These are phyloP conservation scores for Leccinum variicolor DNA, from an alignment of 768 basidiomycete species.

Conservation along the genomic window DNA sequence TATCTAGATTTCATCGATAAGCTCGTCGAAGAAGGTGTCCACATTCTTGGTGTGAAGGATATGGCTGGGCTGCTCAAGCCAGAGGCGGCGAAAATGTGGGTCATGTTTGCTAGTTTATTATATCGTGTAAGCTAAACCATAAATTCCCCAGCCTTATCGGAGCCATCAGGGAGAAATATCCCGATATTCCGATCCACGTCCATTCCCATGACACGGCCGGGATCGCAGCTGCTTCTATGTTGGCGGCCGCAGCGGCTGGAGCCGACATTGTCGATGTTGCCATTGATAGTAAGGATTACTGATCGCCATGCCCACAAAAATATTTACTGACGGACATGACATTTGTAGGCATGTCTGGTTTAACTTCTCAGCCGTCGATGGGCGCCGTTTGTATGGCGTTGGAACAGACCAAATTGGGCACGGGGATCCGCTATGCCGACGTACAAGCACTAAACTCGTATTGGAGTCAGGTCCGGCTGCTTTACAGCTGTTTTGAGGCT, in stretches of 20 bases:
- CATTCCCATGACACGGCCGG: conserved; percentile 99
- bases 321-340: conserved; percentile 12
- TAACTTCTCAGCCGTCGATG: conserved; percentile 99
- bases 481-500: conserved; percentile 97
- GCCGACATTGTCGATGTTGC: conserved; percentile 98
- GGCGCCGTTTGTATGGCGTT: conserved; percentile 93
- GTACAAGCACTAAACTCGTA: conserved; percentile 97
- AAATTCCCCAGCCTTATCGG: conserved; percentile 68
- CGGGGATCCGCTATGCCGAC: conserved; percentile 95
- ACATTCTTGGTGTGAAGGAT: conserved; percentile 97
- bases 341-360: conserved; percentile 86
- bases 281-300: conserved; percentile 78
- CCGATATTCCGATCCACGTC: conserved; percentile 97
- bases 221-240: conserved; percentile 96
- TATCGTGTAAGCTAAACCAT: conserved; percentile 1
- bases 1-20: conserved; percentile 95
- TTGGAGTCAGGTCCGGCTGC: conserved; percentile 95
- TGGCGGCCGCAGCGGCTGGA: conserved; percentile 94
- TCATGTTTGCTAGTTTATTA: neutral
- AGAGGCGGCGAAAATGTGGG: conserved; percentile 85
- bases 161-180: conserved; percentile 93
- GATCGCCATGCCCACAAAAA: neutral
- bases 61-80: conserved; percentile 98
- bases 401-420: conserved; percentile 91
- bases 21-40: conserved; percentile 92